These are phyloP conservation scores for Stereum hirsutum DNA, from an alignment of 1,284 basidiomycete species.

Conservation along the genomic window DNA sequence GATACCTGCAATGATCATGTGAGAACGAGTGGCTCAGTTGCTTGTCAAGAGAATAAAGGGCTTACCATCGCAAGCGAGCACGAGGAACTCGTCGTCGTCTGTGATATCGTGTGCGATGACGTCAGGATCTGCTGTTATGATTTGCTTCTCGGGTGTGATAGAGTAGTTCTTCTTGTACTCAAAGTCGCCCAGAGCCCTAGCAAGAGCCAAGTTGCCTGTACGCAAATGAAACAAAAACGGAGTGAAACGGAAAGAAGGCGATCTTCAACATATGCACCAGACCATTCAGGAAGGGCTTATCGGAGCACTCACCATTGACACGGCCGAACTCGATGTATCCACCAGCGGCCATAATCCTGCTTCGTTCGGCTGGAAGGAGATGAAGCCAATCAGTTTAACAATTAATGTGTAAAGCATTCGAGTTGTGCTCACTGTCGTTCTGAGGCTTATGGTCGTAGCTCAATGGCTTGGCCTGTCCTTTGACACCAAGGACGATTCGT, in stretches of 20 bases:
- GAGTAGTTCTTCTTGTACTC: constrained; percentile 95
- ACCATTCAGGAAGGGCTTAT: constrained; percentile 3
- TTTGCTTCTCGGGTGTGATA: constrained; percentile 82
- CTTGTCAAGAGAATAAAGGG: not conserved
- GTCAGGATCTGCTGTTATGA: constrained; percentile 95
- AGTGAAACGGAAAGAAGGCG: not conserved
- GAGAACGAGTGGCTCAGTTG: not conserved
- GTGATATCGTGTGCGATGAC: constrained; percentile 75
- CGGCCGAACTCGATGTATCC: constrained; percentile 97
- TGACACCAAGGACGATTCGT: constrained; percentile 80
- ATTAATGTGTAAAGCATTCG: too few species aligned
- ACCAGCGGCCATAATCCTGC: constrained; percentile 87
- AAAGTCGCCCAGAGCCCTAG: constrained; percentile 95
- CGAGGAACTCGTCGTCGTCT: constrained; percentile 91
- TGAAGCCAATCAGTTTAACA: too few species aligned
- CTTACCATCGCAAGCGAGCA: constrained; percentile 94
- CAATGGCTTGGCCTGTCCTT: constrained; percentile 81
- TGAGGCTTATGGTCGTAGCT: constrained; percentile 97
- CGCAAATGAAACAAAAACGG: not conserved
- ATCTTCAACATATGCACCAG: constrained; percentile 6
- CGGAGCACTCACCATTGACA: constrained; percentile 73
- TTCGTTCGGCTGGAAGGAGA: constrained; percentile 59
- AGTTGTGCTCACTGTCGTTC: constrained; percentile 68
- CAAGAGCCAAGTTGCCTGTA: constrained; percentile 90
- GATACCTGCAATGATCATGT: constrained; percentile 56